Conservation (phyloP, 306 rosid species). For the Dryas drummondii region DNA sequence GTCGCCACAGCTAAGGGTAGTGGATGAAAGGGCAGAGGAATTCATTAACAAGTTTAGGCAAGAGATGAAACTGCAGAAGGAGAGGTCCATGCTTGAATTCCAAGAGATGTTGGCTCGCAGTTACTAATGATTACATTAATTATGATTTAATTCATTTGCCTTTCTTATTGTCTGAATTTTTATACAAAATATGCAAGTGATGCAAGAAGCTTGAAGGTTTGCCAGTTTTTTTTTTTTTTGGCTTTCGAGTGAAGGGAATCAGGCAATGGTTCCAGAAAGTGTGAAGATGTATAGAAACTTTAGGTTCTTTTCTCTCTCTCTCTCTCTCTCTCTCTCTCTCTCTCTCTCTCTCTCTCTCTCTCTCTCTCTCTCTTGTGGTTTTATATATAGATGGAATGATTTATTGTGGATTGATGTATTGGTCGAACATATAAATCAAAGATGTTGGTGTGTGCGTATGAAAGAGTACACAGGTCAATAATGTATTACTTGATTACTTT, state of each 20-base stretch:
- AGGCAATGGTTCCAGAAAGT: neutral
- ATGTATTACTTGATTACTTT: neutral
- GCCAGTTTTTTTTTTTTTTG: neutral
- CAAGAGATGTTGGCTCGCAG: slow-evolving; percentile 49
- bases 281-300: slow-evolving; percentile 15
- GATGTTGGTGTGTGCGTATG: neutral
- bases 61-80: slow-evolving; percentile 55
- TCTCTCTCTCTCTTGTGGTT: neutral
- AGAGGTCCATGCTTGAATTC: slow-evolving; percentile 41
- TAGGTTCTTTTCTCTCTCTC: neutral
- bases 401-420: neutral
- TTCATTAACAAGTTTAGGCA: slow-evolving; percentile 57
- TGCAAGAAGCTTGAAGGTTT: neutral
- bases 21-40: slow-evolving; percentile 64
- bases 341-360: too few relatives aligned
- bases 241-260: neutral
- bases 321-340: too few relatives aligned
- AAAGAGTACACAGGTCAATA: neutral
- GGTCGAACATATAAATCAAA: neutral
- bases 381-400: neutral
- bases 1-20: slow-evolving; percentile 47
- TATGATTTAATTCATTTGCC: neutral
- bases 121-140: slow-evolving; percentile 7
- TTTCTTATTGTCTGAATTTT: neutral
- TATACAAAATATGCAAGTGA: neutral